phyloP scores from a whole-genome alignment of 306 rosid genomes.

The Lathyrus sativus region DNA sequence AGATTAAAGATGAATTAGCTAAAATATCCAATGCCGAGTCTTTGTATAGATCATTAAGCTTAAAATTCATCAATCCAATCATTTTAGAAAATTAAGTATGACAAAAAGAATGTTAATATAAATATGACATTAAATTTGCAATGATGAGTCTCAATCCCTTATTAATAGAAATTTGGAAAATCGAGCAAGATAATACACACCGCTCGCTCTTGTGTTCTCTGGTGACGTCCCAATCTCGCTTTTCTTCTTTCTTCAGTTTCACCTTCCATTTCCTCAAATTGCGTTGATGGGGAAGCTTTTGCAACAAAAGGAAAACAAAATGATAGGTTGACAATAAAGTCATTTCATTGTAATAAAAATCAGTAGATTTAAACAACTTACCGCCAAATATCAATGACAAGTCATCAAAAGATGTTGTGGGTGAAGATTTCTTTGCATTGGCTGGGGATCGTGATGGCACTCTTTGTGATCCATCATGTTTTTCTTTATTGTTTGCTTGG shows the following conservation, averaged over 20 bases:
- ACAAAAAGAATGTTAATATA: constrained; percentile 14
- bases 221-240: constrained; percentile 74
- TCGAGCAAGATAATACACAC: constrained; percentile 51
- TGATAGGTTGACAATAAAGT: constrained; percentile 2
- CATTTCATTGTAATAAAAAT: constrained; percentile 23
- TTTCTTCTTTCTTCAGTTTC: constrained; percentile 89
- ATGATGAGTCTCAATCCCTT: constrained; percentile 14
- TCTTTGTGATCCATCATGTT: constrained; percentile 52
- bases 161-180: constrained; percentile 22
- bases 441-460: constrained; percentile 52
- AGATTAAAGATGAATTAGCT: constrained; percentile 17
- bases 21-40: constrained; percentile 30
- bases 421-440: constrained; percentile 58
- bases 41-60: constrained; percentile 10
- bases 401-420: constrained; percentile 58
- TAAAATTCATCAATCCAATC: constrained; percentile 5
- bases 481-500: constrained; percentile 48
- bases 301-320: constrained; percentile 31
- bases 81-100: constrained; percentile 10
- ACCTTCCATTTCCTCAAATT: constrained; percentile 77
- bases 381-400: constrained; percentile 72
- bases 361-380: constrained; percentile 42
- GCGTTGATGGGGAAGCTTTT: constrained; percentile 58
- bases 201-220: constrained; percentile 67
- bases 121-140: constrained; percentile 9